Evolutionary conservation across 495 filamentous ascomycete genomes (phyloP), one percentile per base, ranked within the genome.

Genomic region (Penicillium herquei): DNA sequence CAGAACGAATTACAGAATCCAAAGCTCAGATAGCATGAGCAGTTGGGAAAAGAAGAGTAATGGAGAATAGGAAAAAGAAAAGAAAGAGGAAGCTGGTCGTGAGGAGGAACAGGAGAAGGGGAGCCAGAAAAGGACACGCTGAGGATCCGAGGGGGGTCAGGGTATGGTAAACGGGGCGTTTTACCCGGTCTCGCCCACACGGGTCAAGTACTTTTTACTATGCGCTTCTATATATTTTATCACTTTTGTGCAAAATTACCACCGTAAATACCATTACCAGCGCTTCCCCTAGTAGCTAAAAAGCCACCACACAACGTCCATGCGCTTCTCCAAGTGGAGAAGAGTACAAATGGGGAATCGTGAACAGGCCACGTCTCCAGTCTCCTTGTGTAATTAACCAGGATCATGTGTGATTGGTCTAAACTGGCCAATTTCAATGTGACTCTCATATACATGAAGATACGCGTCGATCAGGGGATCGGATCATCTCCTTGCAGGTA

Each of bases 91-190:
- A 64, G 52, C 55, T 55, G 52, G 53, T 49, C 6, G 49, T 62
- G 43, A 64, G 48, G 43, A 58, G 57, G 61, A 52, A 55, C 31
- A 56, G 42, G 54, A 56, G 61, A 57, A 53, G 49, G 44, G 47
- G 54, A 61, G 58, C 39, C 47, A 57, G 65, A 73, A 66, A 58
- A 68, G 65, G 69, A 71, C 66, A 67, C 60, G 63, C 57, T 56
- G 59, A 61, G 54, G 44, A 59, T 57, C 52, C 58, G 59, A 70
- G 60, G 59, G 58, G 64, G 63, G 16, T 39, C 54, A 58, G 40
- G 35, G 49, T 58, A 59, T 39, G 21, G 50, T 52, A 49, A 44
- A 57, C 49, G 34, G 49, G 41, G 43, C 18, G 41, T 51, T 51
- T 46, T 26, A 56, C 39, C 14, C 45, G 43, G 37, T 47, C 35